Conservation (phyloP, 1,284 basidiomycete species). For the Leucoagaricus sp. region DNA sequence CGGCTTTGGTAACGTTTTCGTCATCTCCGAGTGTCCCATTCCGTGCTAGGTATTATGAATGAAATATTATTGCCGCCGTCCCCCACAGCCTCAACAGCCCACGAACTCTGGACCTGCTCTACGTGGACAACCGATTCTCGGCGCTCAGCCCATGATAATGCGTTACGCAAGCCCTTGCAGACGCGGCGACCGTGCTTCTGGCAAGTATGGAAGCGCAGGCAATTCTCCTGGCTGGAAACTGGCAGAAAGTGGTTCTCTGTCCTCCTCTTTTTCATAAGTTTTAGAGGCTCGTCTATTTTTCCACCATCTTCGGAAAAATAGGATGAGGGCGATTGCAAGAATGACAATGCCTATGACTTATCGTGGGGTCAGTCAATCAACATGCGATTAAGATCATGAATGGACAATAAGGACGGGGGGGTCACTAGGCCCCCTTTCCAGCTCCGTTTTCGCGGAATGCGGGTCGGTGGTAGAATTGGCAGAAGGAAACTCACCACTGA, state of each 20-base stretch:
- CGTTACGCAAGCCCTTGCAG: neutral
- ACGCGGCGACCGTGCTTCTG: neutral
- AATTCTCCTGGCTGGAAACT: conserved; percentile 16
- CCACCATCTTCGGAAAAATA: conserved; percentile 1
- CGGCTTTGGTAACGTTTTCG: too few relatives aligned
- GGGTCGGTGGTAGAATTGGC: neutral
- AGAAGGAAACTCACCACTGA: conserved; percentile 4
- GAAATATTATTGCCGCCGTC: too few relatives aligned
- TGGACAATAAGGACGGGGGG: too few relatives aligned
- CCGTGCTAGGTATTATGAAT: too few relatives aligned
- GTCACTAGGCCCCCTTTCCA: neutral
- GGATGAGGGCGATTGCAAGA: neutral
- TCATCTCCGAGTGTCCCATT: too few relatives aligned
- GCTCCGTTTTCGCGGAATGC: neutral
- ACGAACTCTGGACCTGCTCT: too few relatives aligned
- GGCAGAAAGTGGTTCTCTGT: conserved; percentile 9
- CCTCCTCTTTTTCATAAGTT: conserved; percentile 1
- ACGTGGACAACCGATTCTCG: too few relatives aligned
- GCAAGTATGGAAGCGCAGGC: conserved; percentile 10
- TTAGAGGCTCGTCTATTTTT: neutral
- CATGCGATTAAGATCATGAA: too few relatives aligned
- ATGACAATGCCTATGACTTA: conserved; percentile 4
- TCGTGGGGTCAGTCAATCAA: neutral
- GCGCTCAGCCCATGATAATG: too few relatives aligned
- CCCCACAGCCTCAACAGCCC: too few relatives aligned